phyloP scores from a whole-genome alignment of 164 flowering plant genomes.

The Echeveria elegans region DNA sequence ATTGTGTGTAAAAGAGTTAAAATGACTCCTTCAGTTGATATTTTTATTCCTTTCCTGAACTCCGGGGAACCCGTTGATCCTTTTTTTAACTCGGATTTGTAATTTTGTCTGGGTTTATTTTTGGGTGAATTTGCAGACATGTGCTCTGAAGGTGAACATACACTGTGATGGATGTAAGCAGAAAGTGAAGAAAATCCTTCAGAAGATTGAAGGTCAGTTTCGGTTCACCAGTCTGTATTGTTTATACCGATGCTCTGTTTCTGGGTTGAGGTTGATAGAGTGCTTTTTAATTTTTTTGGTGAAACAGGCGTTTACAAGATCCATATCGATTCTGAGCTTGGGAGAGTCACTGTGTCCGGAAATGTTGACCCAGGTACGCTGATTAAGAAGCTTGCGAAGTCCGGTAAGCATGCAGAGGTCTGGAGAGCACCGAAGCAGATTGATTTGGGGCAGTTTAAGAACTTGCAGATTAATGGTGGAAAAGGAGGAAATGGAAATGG shows the following conservation, averaged over 20 bases:
- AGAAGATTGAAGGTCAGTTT: slow-evolving; percentile 68
- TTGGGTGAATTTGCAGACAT: slow-evolving; percentile 42
- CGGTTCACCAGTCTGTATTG: not conserved
- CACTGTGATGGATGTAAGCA: slow-evolving; percentile 88
- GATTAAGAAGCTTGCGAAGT: slow-evolving; percentile 46
- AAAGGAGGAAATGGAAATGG: slow-evolving; percentile 17
- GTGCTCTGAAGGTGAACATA: slow-evolving; percentile 76
- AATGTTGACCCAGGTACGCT: slow-evolving; percentile 45
- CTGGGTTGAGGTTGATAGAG: no score
- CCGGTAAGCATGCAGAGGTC: slow-evolving; percentile 62
- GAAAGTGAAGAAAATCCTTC: slow-evolving; percentile 79
- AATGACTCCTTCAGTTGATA: no score
- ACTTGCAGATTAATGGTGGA: slow-evolving; percentile 36
- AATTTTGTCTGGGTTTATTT: no score
- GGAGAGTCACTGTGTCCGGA: slow-evolving; percentile 61
- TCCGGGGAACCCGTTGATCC: not conserved
- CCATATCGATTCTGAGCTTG: slow-evolving; percentile 45
- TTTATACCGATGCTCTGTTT: not conserved
- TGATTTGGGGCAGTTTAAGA: slow-evolving; percentile 27
- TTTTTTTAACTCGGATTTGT: slow-evolving; percentile 16
- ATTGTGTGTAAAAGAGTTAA: no score
- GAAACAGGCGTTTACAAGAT: slow-evolving; percentile 37
- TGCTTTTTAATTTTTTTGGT: not conserved
- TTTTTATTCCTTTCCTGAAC: not conserved
- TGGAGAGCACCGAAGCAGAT: slow-evolving; percentile 22